Conservation (phyloP, 2,329 filamentous ascomycete genomes). For the Fulvia fulva region DNA sequence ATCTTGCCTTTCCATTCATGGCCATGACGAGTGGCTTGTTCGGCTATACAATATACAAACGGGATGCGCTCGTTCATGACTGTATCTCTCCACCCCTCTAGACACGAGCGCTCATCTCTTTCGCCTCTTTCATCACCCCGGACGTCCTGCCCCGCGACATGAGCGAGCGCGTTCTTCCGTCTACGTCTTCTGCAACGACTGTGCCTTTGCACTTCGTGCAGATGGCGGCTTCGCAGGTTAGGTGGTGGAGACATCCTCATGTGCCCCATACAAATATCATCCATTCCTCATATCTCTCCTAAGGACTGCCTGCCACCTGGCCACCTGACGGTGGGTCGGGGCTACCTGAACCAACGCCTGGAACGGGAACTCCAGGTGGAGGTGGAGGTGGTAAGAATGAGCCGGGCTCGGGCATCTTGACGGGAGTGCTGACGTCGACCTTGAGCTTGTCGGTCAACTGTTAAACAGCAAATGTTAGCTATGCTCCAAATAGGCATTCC, state of each 20-base stretch:
- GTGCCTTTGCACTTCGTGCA: background rate
- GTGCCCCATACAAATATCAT: background rate
- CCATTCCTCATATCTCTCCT: background rate
- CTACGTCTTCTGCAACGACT: background rate
- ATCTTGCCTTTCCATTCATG: no score
- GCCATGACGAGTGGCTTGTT: background rate
- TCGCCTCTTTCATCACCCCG: background rate
- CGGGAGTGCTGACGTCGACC: constrained; percentile 53
- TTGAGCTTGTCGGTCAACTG: constrained; percentile 65
- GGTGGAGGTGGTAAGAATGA: constrained; percentile 1
- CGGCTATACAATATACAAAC: background rate
- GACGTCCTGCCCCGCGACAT: background rate
- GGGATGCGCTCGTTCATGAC: background rate
- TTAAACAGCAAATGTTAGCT: no score
- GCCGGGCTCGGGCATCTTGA: constrained; percentile 62
- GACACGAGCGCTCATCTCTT: background rate
- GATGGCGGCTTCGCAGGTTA: background rate
- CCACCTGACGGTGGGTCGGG: background rate
- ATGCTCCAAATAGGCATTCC: no score
- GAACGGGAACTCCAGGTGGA: background rate
- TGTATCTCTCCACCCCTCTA: background rate
- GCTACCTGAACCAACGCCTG: background rate
- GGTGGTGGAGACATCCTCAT: background rate
- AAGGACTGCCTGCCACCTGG: background rate
- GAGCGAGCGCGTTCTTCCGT: background rate